Base-by-base conservation (phyloP, 345 rosid genomes). In the Salix purpurea region DNA sequence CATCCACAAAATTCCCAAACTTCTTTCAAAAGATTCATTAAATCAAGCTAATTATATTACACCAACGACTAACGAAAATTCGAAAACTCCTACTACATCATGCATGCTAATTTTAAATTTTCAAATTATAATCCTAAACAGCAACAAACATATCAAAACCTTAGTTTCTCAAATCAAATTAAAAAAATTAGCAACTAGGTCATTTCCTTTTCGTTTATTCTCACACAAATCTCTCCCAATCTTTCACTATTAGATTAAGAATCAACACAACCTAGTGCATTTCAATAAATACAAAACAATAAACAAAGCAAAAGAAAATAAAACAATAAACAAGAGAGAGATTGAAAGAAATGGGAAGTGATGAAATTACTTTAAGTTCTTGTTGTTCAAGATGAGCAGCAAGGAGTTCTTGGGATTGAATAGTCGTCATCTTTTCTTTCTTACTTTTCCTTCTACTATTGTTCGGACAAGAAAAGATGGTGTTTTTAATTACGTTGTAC, bases 361-460 rank as follows among this genome's bases (percentile, higher is more conserved):
- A 52, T 52, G 58, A 19, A 1, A 52, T 44, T 78, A 91, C 92
- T 58, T 88, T 85, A 58, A 89, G 87, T 80, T 89, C 90, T 56
- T 89, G 89, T 65, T 88, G 83, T 67, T 87, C 92, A 34, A 90
- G 84, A 69, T 88, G 89, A 14, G 90, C 83, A 0, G 89, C 89
- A 50, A 87, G 90, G 79, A 89, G 81, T 79, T 90, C 91, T 73
- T 85, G 88, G 19, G 83, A 72, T 82, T 90, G 83, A 73, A 90
- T 85, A 78, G 94, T 86, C 94, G 86, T 92, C 83, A 60, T 75
- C 48, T 72, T 28, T 56, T n/a, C 58, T 52, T 19, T 52, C 58
- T 52, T 50, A 6, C 23, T 36, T 32, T 0, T 50, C 19, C 10
- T 2, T 52, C 0, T 19, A 52, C 23, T 18, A 23, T 52, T 52